Evolutionary conservation across 495 filamentous ascomycete species (phyloP).

Genomic region (Tuber indicum): DNA sequence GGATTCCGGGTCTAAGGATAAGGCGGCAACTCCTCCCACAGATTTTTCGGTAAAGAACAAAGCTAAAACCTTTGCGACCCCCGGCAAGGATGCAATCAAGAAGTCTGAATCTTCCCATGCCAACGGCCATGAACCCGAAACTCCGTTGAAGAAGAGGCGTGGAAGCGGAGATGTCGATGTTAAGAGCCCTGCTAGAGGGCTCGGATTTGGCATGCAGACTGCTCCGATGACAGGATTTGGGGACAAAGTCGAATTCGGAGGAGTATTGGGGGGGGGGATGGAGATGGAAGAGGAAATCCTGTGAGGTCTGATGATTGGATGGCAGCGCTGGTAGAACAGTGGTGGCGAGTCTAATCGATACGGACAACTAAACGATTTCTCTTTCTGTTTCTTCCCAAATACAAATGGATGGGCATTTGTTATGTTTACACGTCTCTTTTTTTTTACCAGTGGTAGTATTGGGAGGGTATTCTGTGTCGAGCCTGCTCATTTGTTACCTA

Average conservation of each 20-base stretch:
- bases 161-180: slow-evolving; percentile 37
- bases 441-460: slow-evolving; percentile 19
- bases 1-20: slow-evolving; percentile 24
- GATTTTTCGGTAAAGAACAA: slow-evolving; percentile 15
- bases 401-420: background rate
- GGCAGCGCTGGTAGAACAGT: slow-evolving; percentile 34
- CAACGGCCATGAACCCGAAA: slow-evolving; percentile 33
- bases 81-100: slow-evolving; percentile 12
- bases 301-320: slow-evolving; percentile 31
- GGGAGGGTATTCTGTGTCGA: slow-evolving; percentile 30
- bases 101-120: slow-evolving; percentile 7
- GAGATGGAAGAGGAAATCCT: slow-evolving; percentile 37
- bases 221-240: slow-evolving; percentile 30
- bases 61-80: slow-evolving; percentile 8
- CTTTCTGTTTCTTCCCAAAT: slow-evolving; percentile 9
- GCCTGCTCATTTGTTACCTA: slow-evolving; percentile 36
- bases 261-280: slow-evolving; percentile 28
- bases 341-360: slow-evolving; percentile 12
- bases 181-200: slow-evolving; percentile 31
- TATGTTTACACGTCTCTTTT: slow-evolving; percentile 9
- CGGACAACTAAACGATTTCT: background rate
- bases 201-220: slow-evolving; percentile 29
- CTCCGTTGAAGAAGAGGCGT: slow-evolving; percentile 37
- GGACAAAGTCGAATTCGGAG: slow-evolving; percentile 37
- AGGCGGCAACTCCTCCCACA: slow-evolving; percentile 28